A percentile compares a stretch with the other conserved stretches of the same genome.
These are phyloP conservation scores for Phoma sp. DNA, from an alignment of 2,329 filamentous ascomycete genomes.

Conservation along the genomic window DNA sequence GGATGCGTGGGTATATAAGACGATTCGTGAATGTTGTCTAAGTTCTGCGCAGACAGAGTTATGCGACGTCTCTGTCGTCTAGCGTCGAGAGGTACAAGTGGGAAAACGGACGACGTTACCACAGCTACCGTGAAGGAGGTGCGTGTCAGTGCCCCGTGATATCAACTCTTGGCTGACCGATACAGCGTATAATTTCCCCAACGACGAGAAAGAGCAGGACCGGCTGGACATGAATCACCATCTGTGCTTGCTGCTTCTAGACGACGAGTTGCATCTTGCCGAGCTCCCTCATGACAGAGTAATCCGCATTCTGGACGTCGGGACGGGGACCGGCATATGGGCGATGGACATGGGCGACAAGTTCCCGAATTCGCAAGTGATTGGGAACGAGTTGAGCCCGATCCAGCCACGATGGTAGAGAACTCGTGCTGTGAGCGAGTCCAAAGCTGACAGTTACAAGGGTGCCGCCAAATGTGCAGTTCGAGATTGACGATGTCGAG, in stretches of 20 bases:
- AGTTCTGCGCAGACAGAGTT: slow-evolving; percentile 2
- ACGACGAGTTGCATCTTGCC: slow-evolving; percentile 42
- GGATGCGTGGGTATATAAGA: background rate
- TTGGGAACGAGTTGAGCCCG: slow-evolving; percentile 56
- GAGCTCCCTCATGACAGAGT: slow-evolving; percentile 32
- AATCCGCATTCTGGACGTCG: slow-evolving; percentile 40
- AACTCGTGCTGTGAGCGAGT: background rate
- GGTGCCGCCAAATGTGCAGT: slow-evolving; percentile 55
- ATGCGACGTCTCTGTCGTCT: slow-evolving; percentile 34
- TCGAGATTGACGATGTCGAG: slow-evolving; percentile 57
- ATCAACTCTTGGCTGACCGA: background rate
- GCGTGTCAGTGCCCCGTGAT: slow-evolving; percentile 18
- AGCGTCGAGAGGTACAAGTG: slow-evolving; percentile 44
- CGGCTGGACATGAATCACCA: slow-evolving; percentile 53
- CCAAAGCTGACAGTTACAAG: slow-evolving; percentile 20
- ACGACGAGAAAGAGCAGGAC: slow-evolving; percentile 53
- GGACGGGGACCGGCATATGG: slow-evolving; percentile 48
- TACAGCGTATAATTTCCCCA: slow-evolving; percentile 49
- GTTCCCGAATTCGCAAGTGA: slow-evolving; percentile 37
- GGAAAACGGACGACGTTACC: slow-evolving; percentile 47
- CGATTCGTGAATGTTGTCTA: background rate
- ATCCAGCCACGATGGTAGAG: slow-evolving; percentile 54
- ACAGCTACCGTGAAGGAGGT: slow-evolving; percentile 43
- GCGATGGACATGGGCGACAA: slow-evolving; percentile 42
- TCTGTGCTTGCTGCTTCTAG: slow-evolving; percentile 43